Percentiles rank a stretch among this genome's conserved stretches.
phyloP scores from a whole-genome alignment of 139 green algal genomes.

The Picochlorum sp. region DNA sequence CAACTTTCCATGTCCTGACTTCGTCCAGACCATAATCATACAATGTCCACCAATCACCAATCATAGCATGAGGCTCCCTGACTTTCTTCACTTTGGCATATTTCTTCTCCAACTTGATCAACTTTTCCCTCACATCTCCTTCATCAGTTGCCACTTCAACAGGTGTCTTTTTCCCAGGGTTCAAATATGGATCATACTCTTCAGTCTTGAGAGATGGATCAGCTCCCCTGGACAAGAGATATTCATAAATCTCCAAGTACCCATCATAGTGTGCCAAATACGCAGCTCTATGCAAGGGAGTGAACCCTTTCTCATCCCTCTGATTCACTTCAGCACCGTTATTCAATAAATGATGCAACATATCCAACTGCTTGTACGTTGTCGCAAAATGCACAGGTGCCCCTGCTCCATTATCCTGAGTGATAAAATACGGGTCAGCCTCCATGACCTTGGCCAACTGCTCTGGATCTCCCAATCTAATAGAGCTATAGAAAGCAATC shows the following conservation, averaged over 20 bases:
- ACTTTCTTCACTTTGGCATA: slow-evolving; percentile 61
- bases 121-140: slow-evolving; percentile 25
- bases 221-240: slow-evolving; percentile 80
- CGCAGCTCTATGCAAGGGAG: slow-evolving; percentile 82
- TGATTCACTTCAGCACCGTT: slow-evolving; percentile 80
- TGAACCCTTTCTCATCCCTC: slow-evolving; percentile 63
- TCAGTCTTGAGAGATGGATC: slow-evolving; percentile 69
- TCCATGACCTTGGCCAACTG: slow-evolving; percentile 75
- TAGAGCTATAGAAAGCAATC: slow-evolving; percentile 73
- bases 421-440: slow-evolving; percentile 82
- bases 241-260: slow-evolving; percentile 93
- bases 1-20: slow-evolving; percentile 56
- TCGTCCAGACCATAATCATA: slow-evolving; percentile 86
- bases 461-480: slow-evolving; percentile 75
- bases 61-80: slow-evolving; percentile 60
- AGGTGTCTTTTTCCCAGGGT: slow-evolving; percentile 67
- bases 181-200: slow-evolving; percentile 84
- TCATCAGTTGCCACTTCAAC: slow-evolving; percentile 46
- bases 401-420: slow-evolving; percentile 86
- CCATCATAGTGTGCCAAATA: slow-evolving; percentile 83
- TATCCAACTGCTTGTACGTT: slow-evolving; percentile 91
- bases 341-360: slow-evolving; percentile 90
- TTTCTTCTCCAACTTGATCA: slow-evolving; percentile 65
- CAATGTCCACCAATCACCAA: slow-evolving; percentile 85
- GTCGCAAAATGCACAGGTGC: slow-evolving; percentile 84